These are phyloP conservation scores for Chlorella vulgaris DNA, from an alignment of 139 green algal species.

Conservation along the genomic window DNA sequence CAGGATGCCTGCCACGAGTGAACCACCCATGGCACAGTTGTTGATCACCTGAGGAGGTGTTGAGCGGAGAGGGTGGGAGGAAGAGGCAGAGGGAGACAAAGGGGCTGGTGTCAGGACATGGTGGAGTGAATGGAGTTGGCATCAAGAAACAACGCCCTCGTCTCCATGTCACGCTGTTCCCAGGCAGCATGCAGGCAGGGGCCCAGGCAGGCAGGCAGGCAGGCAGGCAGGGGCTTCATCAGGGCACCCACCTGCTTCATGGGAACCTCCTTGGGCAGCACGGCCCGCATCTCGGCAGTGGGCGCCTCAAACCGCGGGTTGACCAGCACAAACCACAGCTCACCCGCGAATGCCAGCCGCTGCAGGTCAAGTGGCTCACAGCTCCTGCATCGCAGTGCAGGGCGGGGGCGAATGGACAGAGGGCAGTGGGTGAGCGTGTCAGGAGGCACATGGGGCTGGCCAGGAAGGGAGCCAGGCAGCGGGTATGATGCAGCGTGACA, in stretches of 20 bases:
- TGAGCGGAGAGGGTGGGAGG: neutral
- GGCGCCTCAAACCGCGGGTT: slow-evolving; percentile 95
- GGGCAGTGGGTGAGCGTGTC: neutral
- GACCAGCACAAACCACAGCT: slow-evolving; percentile 93
- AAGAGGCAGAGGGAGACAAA: neutral
- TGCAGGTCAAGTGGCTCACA: slow-evolving; percentile 77
- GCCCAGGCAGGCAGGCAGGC: too few species aligned
- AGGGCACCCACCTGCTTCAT: slow-evolving; percentile 71
- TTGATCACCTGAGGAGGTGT: slow-evolving; percentile 66
- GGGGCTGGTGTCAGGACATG: neutral
- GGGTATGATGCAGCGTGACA: too few species aligned
- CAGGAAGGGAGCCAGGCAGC: neutral
- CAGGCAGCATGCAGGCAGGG: too few species aligned
- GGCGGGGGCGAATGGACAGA: slow-evolving; percentile 31
- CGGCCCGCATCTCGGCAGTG: slow-evolving; percentile 93
- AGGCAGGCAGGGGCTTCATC: too few species aligned
- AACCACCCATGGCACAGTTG: slow-evolving; percentile 87
- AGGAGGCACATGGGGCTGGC: neutral
- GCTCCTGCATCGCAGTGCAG: slow-evolving; percentile 42
- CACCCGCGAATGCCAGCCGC: slow-evolving; percentile 44
- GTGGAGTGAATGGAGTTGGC: neutral
- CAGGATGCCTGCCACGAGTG: slow-evolving; percentile 86
- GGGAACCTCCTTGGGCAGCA: slow-evolving; percentile 85
- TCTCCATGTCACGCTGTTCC: too few species aligned
- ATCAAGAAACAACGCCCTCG: neutral